phyloP scores from a whole-genome alignment of 768 basidiomycete species.

The Kwoniella pini region DNA sequence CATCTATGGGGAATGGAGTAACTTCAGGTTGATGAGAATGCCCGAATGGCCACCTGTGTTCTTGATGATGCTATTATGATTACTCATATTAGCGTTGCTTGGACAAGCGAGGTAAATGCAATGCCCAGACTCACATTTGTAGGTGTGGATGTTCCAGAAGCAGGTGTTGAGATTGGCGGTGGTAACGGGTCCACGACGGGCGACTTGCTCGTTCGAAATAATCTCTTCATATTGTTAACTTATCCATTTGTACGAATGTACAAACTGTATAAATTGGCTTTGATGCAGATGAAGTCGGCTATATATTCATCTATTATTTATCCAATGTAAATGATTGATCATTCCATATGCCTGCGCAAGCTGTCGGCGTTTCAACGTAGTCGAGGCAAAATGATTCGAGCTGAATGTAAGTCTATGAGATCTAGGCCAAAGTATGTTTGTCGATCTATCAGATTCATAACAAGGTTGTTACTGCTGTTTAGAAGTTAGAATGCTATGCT shows the following conservation, averaged over 20 bases:
- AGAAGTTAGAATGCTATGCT: constrained; percentile 4
- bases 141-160: constrained; percentile 19
- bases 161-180: constrained; percentile 22
- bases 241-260: neutral
- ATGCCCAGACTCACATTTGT: constrained; percentile 6
- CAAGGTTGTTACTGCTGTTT: too few species aligned
- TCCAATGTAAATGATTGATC: too few species aligned
- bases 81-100: neutral
- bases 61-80: constrained; percentile 20
- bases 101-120: neutral
- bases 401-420: too few species aligned
- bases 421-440: neutral
- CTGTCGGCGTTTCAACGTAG: too few species aligned
- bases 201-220: constrained; percentile 42
- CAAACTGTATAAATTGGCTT: too few species aligned
- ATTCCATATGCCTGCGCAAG: too few species aligned
- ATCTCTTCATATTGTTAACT: constrained; percentile 36
- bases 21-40: constrained; percentile 19
- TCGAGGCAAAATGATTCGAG: too few species aligned
- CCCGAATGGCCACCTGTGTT: constrained; percentile 17
- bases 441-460: neutral
- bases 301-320: too few species aligned
- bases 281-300: too few species aligned
- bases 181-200: constrained; percentile 38
- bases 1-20: constrained; percentile 42